Base-by-base conservation (phyloP, 192 early-diverging fungal genomes). In the Powellomyces hirtus region DNA sequence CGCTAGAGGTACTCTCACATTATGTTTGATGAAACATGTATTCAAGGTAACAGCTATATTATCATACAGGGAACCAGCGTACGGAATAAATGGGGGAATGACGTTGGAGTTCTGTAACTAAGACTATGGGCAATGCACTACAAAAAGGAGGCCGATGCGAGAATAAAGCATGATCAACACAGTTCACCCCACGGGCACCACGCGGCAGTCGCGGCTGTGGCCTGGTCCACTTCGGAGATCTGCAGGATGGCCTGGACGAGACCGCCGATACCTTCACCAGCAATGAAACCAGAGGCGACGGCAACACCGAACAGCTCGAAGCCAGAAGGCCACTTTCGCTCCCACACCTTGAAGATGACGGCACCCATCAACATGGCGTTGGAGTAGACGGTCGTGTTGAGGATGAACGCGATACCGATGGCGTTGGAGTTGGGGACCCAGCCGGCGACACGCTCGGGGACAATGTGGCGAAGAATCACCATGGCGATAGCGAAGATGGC, bases 361-460 rank as follows among this genome's bases (percentile, higher is more conserved):
- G 74, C 73, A 36, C 74, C 74, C 6, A 76, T 59, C 1, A 74
- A 13, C 71, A 74, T 75, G 61, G 66, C 66, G 50, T 24, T 71
- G 4, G 46, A 58, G 68, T 75, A 70, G 18, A 20, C 8, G 10
- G 59, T 52, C 24, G 67, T 31, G 22, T 38, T n/a, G 29, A 74
- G 46, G 26, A 75, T 40, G 30, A 66, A 77, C n/a, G 76, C 70
- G 59, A 77, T 66, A 33, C 76, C 76, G 40, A 77, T 71, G 42
- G 76, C 76, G 66, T 79, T 85, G 52, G 84, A 35, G 72, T 85
- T 85, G 67, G 84, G 84, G 68, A 80, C 75, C 63, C 75, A 86
- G 40, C 66, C 71, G 51, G 70, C 76, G 73, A 77, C 81, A 20
- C 71, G 70, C 31, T 67, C 40, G 27, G 88, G 88, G 37, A 89